phyloP scores from a whole-genome alignment of 78 protist species.

The Dictyostelium capitatum region DNA sequence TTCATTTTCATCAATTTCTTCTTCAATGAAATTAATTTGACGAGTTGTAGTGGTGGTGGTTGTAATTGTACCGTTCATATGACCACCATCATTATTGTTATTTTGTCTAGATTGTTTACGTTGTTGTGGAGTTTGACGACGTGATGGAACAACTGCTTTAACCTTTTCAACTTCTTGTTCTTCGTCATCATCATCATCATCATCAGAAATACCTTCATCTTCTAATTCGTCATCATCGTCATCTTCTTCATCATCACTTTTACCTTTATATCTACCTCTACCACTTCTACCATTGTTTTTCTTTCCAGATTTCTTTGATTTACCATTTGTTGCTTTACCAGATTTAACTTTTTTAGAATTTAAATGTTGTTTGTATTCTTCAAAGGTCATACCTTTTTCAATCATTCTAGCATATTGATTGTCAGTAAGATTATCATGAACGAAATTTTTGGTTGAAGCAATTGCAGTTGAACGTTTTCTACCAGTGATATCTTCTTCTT shows the following conservation, averaged over 20 bases:
- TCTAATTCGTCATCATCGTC: constrained; percentile 17
- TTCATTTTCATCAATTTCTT: not conserved
- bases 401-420: constrained; percentile 44
- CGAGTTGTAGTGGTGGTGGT: too few relatives aligned
- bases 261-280: constrained; percentile 31
- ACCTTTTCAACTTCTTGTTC: not conserved
- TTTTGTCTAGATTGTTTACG: not conserved
- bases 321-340: constrained; percentile 23
- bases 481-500: constrained; percentile 33
- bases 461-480: not conserved
- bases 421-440: constrained; percentile 43
- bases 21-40: not conserved
- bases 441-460: not conserved
- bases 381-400: constrained; percentile 46
- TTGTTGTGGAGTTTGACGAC: constrained; percentile 10
- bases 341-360: not conserved
- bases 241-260: constrained; percentile 12
- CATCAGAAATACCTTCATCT: not conserved
- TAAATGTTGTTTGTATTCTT: constrained; percentile 36
- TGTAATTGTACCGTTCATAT: too few relatives aligned
- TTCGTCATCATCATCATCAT: not conserved
- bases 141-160: not conserved
- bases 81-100: not conserved
- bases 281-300: constrained; percentile 32
- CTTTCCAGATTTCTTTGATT: constrained; percentile 5